Evolutionary conservation across 2,329 filamentous ascomycete genomes (phyloP), one percentile per base, ranked within the genome.

Genomic region (Xylaria sp.): DNA sequence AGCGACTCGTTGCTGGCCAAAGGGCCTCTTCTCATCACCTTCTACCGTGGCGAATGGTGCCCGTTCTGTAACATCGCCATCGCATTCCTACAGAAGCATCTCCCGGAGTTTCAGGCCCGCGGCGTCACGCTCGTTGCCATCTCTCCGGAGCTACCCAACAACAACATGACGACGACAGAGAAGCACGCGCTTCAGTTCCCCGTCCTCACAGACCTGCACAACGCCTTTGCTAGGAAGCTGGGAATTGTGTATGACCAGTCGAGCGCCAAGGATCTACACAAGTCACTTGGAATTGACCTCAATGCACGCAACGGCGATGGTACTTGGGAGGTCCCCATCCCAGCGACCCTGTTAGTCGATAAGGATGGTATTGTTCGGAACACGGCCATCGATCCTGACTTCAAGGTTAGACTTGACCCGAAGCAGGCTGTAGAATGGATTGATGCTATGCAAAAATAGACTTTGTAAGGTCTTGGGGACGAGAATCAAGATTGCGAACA

Each of bases 1-100:
- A 80, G 76, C 65, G 54, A 9, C 9, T 56, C 65, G 59, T 11
- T 72, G 75, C 10, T 79, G 81, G 13, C 74, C 80, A 31, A 62
- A 69, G 38, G 59, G 28, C 2, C 74, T 77, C 67, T 84, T 20
- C 76, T 84, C 33, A 76, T 84, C 53, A 81, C 79, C n/a, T 84
- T 84, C 75, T 84, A 84, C 75, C 82, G 82, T 56, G 82, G 82
- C 17, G 75, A 77, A 60, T 84, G 82, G 83, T 85, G 82, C 66
- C 82, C 83, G 0, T 83, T 77, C 77, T 84, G 83, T 77, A 84
- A 83, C 73, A 59, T 83, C 17, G 77, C 78, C 1, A 73, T 83
- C 23, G 73, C 63, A 5, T 74, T 75, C 23, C 73, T 83, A 0
- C 81, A 83, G 66, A 72, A 76, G 49, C 73, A 77, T 66, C 74